Evolutionary conservation across 2,329 filamentous ascomycete genomes (phyloP).

Genomic region (Fusarium sp.): DNA sequence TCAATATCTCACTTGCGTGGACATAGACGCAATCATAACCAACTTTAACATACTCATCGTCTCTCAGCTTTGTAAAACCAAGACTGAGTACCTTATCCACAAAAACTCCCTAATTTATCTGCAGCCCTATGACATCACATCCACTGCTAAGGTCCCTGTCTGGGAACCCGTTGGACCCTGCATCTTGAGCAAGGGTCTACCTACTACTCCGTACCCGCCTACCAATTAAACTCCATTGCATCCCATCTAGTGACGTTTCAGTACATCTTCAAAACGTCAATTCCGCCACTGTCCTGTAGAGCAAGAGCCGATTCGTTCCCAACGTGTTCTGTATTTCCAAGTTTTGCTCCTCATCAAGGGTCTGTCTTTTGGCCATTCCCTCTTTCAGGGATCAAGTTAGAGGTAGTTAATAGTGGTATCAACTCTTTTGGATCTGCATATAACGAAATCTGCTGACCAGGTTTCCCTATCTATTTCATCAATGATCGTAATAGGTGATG

Average conservation of each 20-base stretch:
- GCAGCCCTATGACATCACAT: conserved; percentile 42
- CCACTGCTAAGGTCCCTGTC: conserved; percentile 5
- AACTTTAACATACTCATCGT: neutral
- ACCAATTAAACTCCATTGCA: conserved; percentile 27
- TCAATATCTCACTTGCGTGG: neutral
- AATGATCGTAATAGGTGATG: conserved; percentile 34
- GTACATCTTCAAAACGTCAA: conserved; percentile 22
- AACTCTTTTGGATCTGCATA: neutral
- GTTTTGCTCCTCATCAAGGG: conserved; percentile 15
- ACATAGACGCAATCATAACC: neutral
- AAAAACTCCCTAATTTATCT: neutral
- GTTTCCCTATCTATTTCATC: conserved; percentile 29
- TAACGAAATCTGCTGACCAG: neutral
- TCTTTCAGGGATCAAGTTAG: conserved; percentile 6
- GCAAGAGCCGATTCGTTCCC: neutral
- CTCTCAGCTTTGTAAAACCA: neutral
- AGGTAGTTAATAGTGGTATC: neutral
- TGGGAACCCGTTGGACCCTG: conserved; percentile 37
- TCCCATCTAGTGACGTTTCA: conserved; percentile 37
- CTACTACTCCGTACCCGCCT: neutral
- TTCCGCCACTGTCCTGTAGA: conserved; percentile 9
- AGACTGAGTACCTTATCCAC: neutral
- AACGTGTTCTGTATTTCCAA: conserved; percentile 15
- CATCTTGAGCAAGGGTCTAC: conserved; percentile 5
- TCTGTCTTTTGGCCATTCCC: neutral